Base-by-base conservation (phyloP, 495 filamentous ascomycete species). In the Lasiosphaeris hirsuta region DNA sequence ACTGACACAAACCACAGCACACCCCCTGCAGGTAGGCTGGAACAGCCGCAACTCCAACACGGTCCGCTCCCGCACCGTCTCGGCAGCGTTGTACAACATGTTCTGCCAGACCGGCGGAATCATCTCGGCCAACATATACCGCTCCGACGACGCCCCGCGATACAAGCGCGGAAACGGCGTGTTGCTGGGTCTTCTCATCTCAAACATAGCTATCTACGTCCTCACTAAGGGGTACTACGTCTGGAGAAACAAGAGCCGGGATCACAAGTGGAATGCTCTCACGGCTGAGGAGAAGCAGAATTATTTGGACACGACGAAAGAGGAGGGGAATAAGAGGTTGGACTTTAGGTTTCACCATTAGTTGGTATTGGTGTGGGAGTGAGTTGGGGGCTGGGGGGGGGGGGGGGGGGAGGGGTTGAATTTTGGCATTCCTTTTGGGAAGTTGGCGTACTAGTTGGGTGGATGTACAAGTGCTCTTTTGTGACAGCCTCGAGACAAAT, bases 1-100 rank as follows among this genome's bases (percentile, higher is more conserved):
- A 6, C 41, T 50, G 18, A 51, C 15, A 9, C 8, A 4, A 10
- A 38, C 13, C 1, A 9, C 35, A 75, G 74, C 69, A 17, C 81
- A 79, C 54, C 83, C 87, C 0, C 84, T 90, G 18, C 70, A 89
- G 51, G 86, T 88, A 3, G 86, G 80, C 9, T 84, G 85, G 76
- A 84, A 84, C 15, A 30, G 23, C 23, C 56, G 59, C 18, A 66
- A 69, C 49, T 39, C 66, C 33, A 56, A 54, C 49, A 62, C 81
- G 0, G 86, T 90, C 10, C 71, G 86, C 1, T 88, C 86, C 0
- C 66, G 87, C 3, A 84, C 86, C 4, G 83, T 90, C 14, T 79
- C 78, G 3, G 79, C 81, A 0, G 79, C 78, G 0, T 59, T 89
- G 11, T 92, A 92, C 67, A 91, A 91, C 56, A 90, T 92, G 87